Evolutionary conservation across 148 eudicot species (phyloP), one percentile per base, ranked within the genome.

Genomic region (Talinum fruticosum): DNA sequence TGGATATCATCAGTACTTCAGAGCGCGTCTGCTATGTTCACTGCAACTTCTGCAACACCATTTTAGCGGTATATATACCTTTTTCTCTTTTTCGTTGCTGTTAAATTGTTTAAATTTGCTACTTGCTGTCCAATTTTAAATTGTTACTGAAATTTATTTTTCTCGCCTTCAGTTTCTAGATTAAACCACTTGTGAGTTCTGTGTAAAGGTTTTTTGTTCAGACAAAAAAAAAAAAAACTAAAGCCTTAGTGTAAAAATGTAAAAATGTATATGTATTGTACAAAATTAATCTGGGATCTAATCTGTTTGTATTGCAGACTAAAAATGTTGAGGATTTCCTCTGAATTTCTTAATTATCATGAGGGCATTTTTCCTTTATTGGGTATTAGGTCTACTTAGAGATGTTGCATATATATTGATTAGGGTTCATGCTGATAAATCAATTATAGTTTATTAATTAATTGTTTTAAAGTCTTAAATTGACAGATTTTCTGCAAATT

Each of bases 11-110:
- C 62, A 76, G 30, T 10, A 7, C 47, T 36, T 80, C 91, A 18
- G 97, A 92, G 72, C 93, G 93, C 26, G 92, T 94, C 77, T 92
- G 93, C 78, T 94, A 94, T 82, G 95, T 92, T 69, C 90, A 94
- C 79, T 94, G 98, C 93, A 92, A 87, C 85, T 89, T 84, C 90
- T 94, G 98, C 97, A 90, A 81, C 90, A 94, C 93, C 83, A 83
- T 92, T 81, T 76, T 94, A 76, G 98, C 92, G 97, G 98, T 94
- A 59, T 59, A 59, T 59, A 1, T 59, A 89, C 49, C 47, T 70
- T 28, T 37, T 32, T 62, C 36, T 54, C 38, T 16, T 15, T 30
- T 8, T 7, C 6, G 37, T 18, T 57, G 5, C 18, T 0, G n/a
- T 12, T 23, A 59, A 24, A 8, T 59, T 51, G 23, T 5, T 51